Base-by-base conservation (phyloP, 768 basidiomycete genomes). In the Amanita inopinata region DNA sequence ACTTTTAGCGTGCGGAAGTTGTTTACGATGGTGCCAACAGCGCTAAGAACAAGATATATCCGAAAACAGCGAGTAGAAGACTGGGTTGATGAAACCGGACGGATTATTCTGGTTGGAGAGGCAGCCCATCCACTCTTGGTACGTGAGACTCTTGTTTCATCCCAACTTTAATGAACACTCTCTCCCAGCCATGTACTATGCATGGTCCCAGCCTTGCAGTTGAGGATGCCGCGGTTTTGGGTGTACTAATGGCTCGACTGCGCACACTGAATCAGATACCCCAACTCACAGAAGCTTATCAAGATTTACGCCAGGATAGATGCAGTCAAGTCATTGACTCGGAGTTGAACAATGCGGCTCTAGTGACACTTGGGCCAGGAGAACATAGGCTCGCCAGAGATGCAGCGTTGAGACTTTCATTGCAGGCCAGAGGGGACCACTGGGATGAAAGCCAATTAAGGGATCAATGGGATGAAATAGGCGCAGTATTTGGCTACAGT, bases 141-240 rank as follows among this genome's bases (percentile, higher is more conserved):
- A 49, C 43, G 69, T 61, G 4, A 17, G 47, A 36, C 17, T 11
- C 10, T 28, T 24, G 25, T 24, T 12, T 12, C 38, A 15, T n/a
- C 33, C 38, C 48, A 51, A 41, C 17, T n/a, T n/a, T 23, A 9
- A 19, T 38, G 12, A 7, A n/a, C 22, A 32, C 46, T 20, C 23
- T 18, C 39, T 31, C 37, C 5, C 39, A 77, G 74, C 70, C 72
- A 12, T 67, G 70, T 34, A 70, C 66, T 0, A 63, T 63, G 15
- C 74, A 78, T 46, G 61, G 62, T 3, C 56, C 63, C 1, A 63
- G 63, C 22, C 65, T 76, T 40, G 69, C 67, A 1, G 56, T 78
- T 4, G 76, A 79, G 54, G 77, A 79, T 47, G 73, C 76, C 0
- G 72, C 69, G n/a, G 67, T 72, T 8, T 59, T 79, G 15, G 76